Evolutionary conservation across 2,329 filamentous ascomycete genomes (phyloP), one percentile per base, ranked within the genome.

Genomic region (Colletotrichum higginsianum): DNA sequence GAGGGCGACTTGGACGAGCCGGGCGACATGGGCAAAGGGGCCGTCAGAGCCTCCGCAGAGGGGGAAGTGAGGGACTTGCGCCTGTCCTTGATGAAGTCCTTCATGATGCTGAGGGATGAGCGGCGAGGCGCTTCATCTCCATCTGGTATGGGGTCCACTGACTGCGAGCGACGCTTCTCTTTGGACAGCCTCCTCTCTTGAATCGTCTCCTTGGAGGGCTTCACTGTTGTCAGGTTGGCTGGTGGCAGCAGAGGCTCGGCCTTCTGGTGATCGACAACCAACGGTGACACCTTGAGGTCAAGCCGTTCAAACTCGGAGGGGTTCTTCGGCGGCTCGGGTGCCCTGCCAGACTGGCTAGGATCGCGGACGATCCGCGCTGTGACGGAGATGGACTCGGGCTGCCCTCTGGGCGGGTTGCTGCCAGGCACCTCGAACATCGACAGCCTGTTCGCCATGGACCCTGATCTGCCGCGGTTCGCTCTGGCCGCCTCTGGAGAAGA

Each of bases 301-400:
- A 88, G 74, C 7, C 84, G 83, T 47, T 78, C 79, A 72, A 83
- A 86, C 21, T 89, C 88, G 2, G 78, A 80, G 21, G 78, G 77
- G 61, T 86, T 84, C 47, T 79, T 81, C 2, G 80, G 81, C 2
- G 79, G 75, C 21, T 88, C 86, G 2, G 83, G 77, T 23, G 79
- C 79, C 69, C 80, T 82, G 6, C 82, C 80, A 52, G 83, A 82
- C 44, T 88, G 84, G 23, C 79, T 80, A 13, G 87, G 84, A 74
- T 93, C 92, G 58, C 94, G 90, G 47, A 97, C 85, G 74, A 97
- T 97, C 62, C 92, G 90, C 60, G 95, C 94, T 21, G 93, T 96
- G 13, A 98, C 95, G 56, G 95, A 95, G n/a, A 97, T 90, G 0
- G 94, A 95, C 77, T 95, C 94, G 6, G 91, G 88, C 2, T 85